Evolutionary conservation across 2,329 filamentous ascomycete species (phyloP).

Genomic region (Akanthomyces uredinophilus): DNA sequence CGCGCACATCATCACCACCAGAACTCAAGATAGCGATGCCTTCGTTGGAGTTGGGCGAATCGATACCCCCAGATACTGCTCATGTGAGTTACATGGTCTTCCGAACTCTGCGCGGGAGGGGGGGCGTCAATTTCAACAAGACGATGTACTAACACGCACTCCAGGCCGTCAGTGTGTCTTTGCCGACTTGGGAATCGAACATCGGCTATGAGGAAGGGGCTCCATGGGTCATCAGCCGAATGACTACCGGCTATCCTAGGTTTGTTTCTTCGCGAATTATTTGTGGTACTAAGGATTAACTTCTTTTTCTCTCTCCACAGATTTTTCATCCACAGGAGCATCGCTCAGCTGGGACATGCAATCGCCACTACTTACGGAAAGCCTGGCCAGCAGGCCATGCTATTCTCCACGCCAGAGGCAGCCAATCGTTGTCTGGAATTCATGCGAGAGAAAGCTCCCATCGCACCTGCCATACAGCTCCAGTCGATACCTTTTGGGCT

Average conservation of each 20-base stretch:
- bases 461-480: conserved; percentile 44
- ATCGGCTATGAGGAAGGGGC: conserved; percentile 92
- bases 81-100: conserved; percentile 54
- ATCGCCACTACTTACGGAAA: conserved; percentile 61
- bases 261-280: conserved; percentile 29
- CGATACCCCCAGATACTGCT: conserved; percentile 71
- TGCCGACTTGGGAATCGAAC: conserved; percentile 89
- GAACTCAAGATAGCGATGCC: conserved; percentile 35
- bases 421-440: conserved; percentile 74
- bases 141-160: background rate
- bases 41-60: conserved; percentile 56
- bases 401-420: conserved; percentile 69
- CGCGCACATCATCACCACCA: background rate
- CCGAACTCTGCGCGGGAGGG: background rate
- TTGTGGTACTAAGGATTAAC: conserved; percentile 8
- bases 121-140: background rate
- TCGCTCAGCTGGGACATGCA: conserved; percentile 65
- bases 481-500: conserved; percentile 59
- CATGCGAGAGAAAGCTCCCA: conserved; percentile 54
- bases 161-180: conserved; percentile 90
- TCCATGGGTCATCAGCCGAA: conserved; percentile 74
- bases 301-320: conserved; percentile 39
- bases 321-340: conserved; percentile 87
- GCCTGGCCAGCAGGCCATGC: conserved; percentile 63
- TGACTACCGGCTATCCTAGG: conserved; percentile 90